Evolutionary conservation across 1,284 basidiomycete species (phyloP), one percentile per base, ranked within the genome.

Genomic region (Vanrija sp.): DNA sequence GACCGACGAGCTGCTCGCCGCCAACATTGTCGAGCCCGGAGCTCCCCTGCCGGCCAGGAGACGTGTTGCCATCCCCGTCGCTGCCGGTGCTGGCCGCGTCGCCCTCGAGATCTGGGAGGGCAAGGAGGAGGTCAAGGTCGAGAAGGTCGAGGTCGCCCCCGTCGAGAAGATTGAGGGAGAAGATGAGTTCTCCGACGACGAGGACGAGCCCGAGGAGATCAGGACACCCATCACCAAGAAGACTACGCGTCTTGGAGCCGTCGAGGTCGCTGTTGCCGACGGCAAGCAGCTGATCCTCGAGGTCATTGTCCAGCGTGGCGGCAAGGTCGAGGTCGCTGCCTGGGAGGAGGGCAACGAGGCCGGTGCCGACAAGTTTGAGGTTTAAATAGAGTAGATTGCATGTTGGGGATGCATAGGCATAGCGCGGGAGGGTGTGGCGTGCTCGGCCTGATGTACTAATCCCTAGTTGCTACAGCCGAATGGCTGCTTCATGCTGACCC

Each of bases 101-200:
- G 85, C 83, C 15, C 82, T 95, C 59, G 90, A 94, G 75, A 78
- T 98, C 43, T 93, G 89, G 86, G 90, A 98, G 76, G 89, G 88
- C 45, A 84, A 85, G 61, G 86, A 91, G 66, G 83, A 83, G 14
- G 82, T 97, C 68, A 86, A 87, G 66, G 79, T 90, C 19, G 88
- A 91, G 63, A 85, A 83, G 65, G 79, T 84, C 46, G 61, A 54
- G 44, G 60, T 60, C 19, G 69, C 77, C 39, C 74, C 79, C 18
- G 55, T 65, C 6, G 69, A 70, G 55, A 70, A 71, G 56, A 63
- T 57, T 45, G 68, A 69, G 45, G 68, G 66, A 42, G 70, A 68
- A n/a, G 68, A 69, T 16, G 63, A 64, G 42, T 64, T 65, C 38
- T 65, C 68, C 19, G 62, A 65, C n/a, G 74, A 78, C 14, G 80